Percentiles rank a stretch among this genome's conserved stretches.
These are phyloP conservation scores for Cutaneotrichosporon daszewskae DNA, from an alignment of 1,284 basidiomycete species.

Conservation along the genomic window DNA sequence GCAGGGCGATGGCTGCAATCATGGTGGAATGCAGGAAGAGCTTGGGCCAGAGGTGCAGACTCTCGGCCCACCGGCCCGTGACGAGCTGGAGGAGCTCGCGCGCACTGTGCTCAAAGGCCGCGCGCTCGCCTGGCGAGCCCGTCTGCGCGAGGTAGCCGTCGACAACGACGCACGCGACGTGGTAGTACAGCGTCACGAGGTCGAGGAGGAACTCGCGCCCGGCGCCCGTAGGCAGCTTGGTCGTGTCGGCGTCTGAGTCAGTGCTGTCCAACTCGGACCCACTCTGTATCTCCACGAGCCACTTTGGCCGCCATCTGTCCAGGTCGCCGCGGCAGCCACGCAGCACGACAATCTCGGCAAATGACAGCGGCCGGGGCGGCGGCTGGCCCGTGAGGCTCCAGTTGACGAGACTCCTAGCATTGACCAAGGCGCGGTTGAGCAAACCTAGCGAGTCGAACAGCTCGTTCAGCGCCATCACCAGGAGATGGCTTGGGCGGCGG, in stretches of 20 bases:
- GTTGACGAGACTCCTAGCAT: constrained; percentile 13
- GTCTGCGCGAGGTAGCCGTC: constrained; percentile 16
- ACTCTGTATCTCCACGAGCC: constrained; percentile 14
- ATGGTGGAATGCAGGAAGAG: constrained; percentile 15
- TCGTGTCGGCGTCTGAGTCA: constrained; percentile 10
- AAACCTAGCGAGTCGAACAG: constrained; percentile 19
- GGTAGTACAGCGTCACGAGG: constrained; percentile 17
- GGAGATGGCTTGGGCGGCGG: constrained; percentile 9
- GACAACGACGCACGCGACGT: constrained; percentile 10
- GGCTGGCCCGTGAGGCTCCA: constrained; percentile 3
- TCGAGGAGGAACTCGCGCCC: constrained; percentile 14
- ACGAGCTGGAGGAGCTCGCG: constrained; percentile 15
- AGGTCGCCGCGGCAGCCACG: constrained; percentile 11
- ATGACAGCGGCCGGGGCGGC: background rate
- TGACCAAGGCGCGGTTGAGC: constrained; percentile 12
- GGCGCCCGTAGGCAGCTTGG: constrained; percentile 7
- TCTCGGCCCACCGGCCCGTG: constrained; percentile 9
- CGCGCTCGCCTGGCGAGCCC: background rate
- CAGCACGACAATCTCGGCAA: constrained; percentile 14
- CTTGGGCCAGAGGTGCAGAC: constrained; percentile 18
- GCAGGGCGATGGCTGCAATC: constrained; percentile 11
- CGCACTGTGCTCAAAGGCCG: constrained; percentile 5
- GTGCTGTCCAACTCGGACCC: background rate
- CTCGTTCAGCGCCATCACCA: constrained; percentile 17
- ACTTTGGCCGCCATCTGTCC: constrained; percentile 15